phyloP scores from a whole-genome alignment of 768 basidiomycete species.

The Tulasnella sp. region DNA sequence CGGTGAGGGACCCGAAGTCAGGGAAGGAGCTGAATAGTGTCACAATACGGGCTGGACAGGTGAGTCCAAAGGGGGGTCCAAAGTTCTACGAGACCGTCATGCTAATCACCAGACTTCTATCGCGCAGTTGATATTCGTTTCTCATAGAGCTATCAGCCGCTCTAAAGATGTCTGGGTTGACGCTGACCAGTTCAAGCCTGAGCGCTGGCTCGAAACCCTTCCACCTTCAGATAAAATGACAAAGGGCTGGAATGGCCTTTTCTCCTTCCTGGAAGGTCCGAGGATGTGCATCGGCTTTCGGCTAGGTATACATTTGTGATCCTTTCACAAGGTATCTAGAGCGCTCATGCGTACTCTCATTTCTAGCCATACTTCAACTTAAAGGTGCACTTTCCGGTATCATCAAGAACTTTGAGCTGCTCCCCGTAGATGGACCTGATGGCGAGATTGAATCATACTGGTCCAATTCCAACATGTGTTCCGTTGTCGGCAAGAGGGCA shows the following conservation, averaged over 20 bases:
- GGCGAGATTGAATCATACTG: constrained; percentile 13
- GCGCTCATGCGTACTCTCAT: constrained; percentile 18
- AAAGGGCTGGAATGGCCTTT: constrained; percentile 34
- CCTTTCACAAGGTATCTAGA: too few relatives aligned
- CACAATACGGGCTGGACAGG: constrained; percentile 32
- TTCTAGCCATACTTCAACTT: constrained; percentile 30
- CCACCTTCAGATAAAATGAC: constrained; percentile 17
- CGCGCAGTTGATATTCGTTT: neutral
- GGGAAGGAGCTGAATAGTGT: constrained; percentile 25
- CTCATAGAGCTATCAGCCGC: constrained; percentile 29
- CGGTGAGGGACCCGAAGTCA: constrained; percentile 24
- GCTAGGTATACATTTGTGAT: constrained; percentile 19
- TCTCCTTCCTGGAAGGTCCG: constrained; percentile 35
- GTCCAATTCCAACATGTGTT: constrained; percentile 7
- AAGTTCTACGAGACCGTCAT: neutral
- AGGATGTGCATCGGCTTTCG: constrained; percentile 34
- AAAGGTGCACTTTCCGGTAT: constrained; percentile 32
- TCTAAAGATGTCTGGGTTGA: constrained; percentile 29
- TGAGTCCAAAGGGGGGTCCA: constrained; percentile 8
- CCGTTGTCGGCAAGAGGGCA: constrained; percentile 8
- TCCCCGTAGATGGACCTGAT: constrained; percentile 26
- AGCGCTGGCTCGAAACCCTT: constrained; percentile 28
- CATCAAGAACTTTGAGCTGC: constrained; percentile 30
- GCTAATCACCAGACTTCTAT: constrained; percentile 2
- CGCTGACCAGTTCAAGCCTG: constrained; percentile 30